Base-by-base conservation (phyloP, 129 eudicot genomes). In the Artemisia argyi region DNA sequence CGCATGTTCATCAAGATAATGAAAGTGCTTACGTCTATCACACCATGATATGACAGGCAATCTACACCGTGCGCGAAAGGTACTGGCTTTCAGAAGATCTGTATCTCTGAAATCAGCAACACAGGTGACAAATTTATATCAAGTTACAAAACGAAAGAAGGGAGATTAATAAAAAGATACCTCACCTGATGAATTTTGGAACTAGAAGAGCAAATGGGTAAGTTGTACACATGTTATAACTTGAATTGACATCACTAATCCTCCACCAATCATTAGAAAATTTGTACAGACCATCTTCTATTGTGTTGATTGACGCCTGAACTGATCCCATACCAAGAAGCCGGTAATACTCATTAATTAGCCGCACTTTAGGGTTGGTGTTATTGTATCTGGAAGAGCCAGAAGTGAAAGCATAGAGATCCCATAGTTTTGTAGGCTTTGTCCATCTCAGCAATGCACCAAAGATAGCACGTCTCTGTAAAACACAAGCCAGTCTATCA, bases 1-100 rank as follows among this genome's bases (percentile, higher is more conserved):
- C 0, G 42, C 50, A 65, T 15, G 17, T 26, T 47, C 47, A 62
- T 39, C 7, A 75, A 53, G 39, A 17, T 13, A 39, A 16, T 4
- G 3, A 66, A 55, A 28, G 47, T 18, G 54, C 83, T 64, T 75
- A 90, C 99, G 86, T 69, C 59, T 84, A 78, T 94, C 75, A 81
- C 94, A 87, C 99, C 99, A 94, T 69, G 97, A 84, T 65, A 95
- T 90, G 65, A 76, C 94, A 77, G 99, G 99, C 74, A 95, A 78
- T 61, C 99, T 83, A 81, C 84, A 81, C n/a, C 99, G 87, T 65
- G 99, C 97, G 77, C 99, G 94, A 68, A 90, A 95, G 18, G 89
- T 79, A 74, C 91, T 86, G 47, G 99, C 99, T 76, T 95, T 96
- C 35, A 71, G 88, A 68, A 95, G 83, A 75, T 95, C 96, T 53